Conservation (phyloP, 2,329 filamentous ascomycete genomes). For the Alternaria sp. region DNA sequence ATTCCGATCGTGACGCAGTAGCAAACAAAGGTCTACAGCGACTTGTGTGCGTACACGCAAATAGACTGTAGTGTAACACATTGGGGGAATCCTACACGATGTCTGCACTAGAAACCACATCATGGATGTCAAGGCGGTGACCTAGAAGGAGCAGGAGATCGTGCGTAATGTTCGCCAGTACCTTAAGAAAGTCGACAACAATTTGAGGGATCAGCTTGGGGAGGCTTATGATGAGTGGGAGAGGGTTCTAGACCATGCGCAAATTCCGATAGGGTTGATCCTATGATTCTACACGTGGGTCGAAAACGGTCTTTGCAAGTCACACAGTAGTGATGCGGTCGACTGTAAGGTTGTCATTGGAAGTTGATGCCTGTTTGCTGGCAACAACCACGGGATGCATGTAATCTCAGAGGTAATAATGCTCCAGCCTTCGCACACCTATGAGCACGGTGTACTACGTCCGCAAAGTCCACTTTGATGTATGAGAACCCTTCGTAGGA, state of each 20-base stretch:
- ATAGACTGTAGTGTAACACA: too few relatives aligned
- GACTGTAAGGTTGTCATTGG: neutral
- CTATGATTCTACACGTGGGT: neutral
- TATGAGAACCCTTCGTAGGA: neutral
- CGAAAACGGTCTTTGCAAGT: neutral
- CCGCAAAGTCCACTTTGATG: neutral
- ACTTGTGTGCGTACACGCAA: too few relatives aligned
- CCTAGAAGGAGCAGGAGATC: constrained; percentile 4
- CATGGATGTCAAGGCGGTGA: neutral
- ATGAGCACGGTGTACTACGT: neutral
- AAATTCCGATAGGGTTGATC: neutral
- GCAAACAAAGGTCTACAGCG: too few relatives aligned
- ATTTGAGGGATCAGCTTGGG: constrained; percentile 1
- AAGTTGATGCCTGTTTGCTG: neutral
- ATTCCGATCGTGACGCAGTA: too few relatives aligned
- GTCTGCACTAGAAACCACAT: too few relatives aligned
- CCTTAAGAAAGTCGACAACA: neutral
- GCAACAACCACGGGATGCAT: too few relatives aligned
- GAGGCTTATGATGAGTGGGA: constrained; percentile 7
- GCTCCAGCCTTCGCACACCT: neutral
- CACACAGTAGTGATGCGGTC: neutral
- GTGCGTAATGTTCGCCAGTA: constrained; percentile 1
- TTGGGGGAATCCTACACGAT: neutral
- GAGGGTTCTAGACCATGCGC: neutral
- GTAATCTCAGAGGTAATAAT: neutral